These are phyloP conservation scores for Nicotiana obtusifolia DNA, from an alignment of 257 asterid genomes.

Conservation along the genomic window DNA sequence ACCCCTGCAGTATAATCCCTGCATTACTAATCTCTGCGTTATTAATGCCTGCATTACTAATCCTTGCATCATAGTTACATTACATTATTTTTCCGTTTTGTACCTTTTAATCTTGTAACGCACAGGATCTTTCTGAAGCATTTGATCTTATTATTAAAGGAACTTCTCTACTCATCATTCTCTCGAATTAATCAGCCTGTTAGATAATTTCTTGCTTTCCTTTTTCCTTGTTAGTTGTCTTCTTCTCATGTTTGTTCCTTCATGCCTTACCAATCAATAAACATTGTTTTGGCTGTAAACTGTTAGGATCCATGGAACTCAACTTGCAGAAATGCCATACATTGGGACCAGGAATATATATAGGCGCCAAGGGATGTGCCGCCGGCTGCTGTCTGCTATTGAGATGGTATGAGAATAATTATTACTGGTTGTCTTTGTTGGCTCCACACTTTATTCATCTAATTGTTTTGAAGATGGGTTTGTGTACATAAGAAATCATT, in stretches of 20 bases:
- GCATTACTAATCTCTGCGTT: background rate
- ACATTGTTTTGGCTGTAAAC: slow-evolving; percentile 11
- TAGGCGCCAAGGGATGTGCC: slow-evolving; percentile 99
- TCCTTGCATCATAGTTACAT: background rate
- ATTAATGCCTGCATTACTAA: background rate
- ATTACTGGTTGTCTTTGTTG: background rate
- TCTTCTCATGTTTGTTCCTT: background rate
- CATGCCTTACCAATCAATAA: background rate
- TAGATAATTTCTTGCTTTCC: background rate
- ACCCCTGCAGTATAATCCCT: background rate
- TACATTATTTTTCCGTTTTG: background rate
- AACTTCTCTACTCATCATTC: background rate
- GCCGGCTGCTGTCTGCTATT: slow-evolving; percentile 78
- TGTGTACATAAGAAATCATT: background rate
- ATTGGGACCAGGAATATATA: slow-evolving; percentile 82
- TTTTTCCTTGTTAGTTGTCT: background rate
- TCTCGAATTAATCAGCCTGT: background rate
- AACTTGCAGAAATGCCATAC: slow-evolving; percentile 98
- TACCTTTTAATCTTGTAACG: background rate
- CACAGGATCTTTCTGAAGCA: background rate
- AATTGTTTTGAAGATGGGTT: background rate
- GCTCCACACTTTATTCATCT: background rate
- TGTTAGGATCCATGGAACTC: slow-evolving; percentile 73
- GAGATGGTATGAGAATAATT: slow-evolving; percentile 49
- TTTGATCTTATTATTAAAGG: background rate